These are phyloP conservation scores for Ceratobasidium sp. DNA, from an alignment of 1,284 basidiomycete species.

Conservation along the genomic window DNA sequence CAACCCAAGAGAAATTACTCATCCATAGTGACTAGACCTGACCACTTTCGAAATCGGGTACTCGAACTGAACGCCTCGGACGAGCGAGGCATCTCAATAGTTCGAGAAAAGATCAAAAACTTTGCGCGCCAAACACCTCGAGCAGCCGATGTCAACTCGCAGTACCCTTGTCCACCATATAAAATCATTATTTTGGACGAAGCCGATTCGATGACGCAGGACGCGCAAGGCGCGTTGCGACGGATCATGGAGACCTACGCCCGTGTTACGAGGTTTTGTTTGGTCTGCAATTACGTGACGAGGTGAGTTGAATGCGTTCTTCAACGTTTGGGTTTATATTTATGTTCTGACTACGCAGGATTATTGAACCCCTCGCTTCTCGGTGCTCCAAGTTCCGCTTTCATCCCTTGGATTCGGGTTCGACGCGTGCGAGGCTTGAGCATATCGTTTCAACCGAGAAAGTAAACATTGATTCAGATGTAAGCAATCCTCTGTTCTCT, in stretches of 20 bases:
- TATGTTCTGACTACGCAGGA: conserved; percentile 62
- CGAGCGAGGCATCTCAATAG: conserved; percentile 95
- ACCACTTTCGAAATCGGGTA: conserved; percentile 92
- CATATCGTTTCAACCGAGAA: conserved; percentile 74
- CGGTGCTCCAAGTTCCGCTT: conserved; percentile 99
- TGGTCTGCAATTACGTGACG: conserved; percentile 99
- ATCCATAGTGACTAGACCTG: conserved; percentile 68
- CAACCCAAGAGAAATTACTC: conserved; percentile 11
- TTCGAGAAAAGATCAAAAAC: conserved; percentile 98
- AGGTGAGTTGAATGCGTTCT: conserved; percentile 61
- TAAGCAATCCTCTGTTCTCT: no score
- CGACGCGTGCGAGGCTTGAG: conserved; percentile 77
- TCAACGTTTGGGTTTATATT: not conserved
- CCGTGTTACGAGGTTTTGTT: conserved; percentile 95
- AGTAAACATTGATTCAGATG: conserved; percentile 49
- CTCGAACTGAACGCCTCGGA: conserved; percentile 99
- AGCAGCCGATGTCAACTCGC: conserved; percentile 73
- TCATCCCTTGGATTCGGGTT: conserved; percentile 83
- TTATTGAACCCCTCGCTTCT: conserved; percentile 98
- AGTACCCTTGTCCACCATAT: conserved; percentile 97
- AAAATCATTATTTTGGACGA: conserved; percentile 99
- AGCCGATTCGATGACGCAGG: conserved; percentile 99
- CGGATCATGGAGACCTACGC: conserved; percentile 99
- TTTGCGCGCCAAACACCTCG: conserved; percentile 96
- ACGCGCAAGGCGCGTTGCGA: conserved; percentile 93